These are phyloP conservation scores for Crotalaria pallida DNA, from an alignment of 306 rosid species.

Conservation along the genomic window DNA sequence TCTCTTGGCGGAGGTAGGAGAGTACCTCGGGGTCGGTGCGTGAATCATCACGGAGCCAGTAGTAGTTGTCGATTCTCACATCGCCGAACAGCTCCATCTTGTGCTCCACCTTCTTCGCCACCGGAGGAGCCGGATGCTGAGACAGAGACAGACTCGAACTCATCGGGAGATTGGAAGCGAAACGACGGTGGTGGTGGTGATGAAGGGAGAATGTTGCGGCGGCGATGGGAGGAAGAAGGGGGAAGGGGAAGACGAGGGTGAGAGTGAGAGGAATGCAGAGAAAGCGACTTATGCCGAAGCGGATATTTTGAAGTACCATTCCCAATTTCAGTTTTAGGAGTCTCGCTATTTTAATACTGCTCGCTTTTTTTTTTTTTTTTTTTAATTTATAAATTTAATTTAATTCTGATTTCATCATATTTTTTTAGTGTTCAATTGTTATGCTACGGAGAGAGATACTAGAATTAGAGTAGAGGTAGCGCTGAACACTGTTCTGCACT, in stretches of 20 bases:
- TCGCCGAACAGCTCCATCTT: slow-evolving; percentile 73
- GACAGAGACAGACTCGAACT: slow-evolving; percentile 9
- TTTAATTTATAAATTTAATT: not conserved
- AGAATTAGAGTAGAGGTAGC: not conserved
- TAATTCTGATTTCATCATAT: not conserved
- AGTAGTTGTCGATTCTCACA: slow-evolving; percentile 71
- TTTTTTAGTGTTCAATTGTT: not conserved
- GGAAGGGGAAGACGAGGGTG: slow-evolving; percentile 19
- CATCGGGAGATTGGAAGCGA: slow-evolving; percentile 28
- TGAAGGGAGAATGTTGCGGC: not conserved
- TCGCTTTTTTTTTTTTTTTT: not conserved
- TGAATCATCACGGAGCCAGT: slow-evolving; percentile 89
- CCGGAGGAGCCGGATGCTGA: slow-evolving; percentile 43
- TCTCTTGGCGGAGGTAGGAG: slow-evolving; percentile 61
- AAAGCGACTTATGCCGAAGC: slow-evolving; percentile 6
- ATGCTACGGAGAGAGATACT: not conserved
- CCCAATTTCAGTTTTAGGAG: slow-evolving; percentile 6
- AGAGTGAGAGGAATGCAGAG: slow-evolving; percentile 28
- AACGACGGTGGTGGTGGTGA: not conserved
- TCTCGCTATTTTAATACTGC: not conserved
- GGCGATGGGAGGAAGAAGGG: not conserved
- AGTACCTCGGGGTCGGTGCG: slow-evolving; percentile 62
- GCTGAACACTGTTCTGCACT: too few species aligned
- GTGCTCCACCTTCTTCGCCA: slow-evolving; percentile 73
- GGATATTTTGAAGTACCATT: slow-evolving; percentile 18